Evolutionary conservation across 805 yeast species (phyloP).

Genomic region (Wickerhamomyces xylosicus): DNA sequence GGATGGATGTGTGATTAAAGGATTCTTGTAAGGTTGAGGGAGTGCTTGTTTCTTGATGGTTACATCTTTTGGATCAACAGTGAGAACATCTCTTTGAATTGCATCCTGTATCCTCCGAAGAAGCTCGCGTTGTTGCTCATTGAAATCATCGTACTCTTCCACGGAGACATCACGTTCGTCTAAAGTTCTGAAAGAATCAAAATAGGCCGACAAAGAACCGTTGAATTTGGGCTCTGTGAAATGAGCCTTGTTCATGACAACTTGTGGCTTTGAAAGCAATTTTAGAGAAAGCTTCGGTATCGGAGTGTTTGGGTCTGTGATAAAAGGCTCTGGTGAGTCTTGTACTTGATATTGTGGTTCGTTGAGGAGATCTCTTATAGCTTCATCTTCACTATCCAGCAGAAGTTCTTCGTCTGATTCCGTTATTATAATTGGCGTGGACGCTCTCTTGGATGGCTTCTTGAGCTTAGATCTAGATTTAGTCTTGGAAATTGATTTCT

Average conservation of each 20-base stretch:
- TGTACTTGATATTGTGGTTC: constrained; percentile 5
- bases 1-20: constrained; percentile 35
- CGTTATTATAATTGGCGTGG: background rate
- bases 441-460: background rate
- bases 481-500: constrained; percentile 18
- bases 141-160: constrained; percentile 51
- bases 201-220: constrained; percentile 29
- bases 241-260: constrained; percentile 54
- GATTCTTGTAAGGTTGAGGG: constrained; percentile 35
- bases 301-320: background rate
- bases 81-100: constrained; percentile 30
- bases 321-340: constrained; percentile 4
- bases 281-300: constrained; percentile 18
- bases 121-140: constrained; percentile 40
- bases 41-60: constrained; percentile 28
- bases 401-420: background rate
- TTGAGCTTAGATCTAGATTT: constrained; percentile 3
- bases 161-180: constrained; percentile 47
- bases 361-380: background rate
- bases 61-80: constrained; percentile 31
- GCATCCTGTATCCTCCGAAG: constrained; percentile 36
- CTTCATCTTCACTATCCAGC: background rate
- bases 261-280: constrained; percentile 31
- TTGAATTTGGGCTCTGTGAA: constrained; percentile 32
- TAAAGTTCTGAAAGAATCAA: constrained; percentile 46